A percentile compares a stretch with the other conserved stretches of the same genome.
phyloP scores from a whole-genome alignment of 2,329 filamentous ascomycete genomes.

The Aspergillus unguis region DNA sequence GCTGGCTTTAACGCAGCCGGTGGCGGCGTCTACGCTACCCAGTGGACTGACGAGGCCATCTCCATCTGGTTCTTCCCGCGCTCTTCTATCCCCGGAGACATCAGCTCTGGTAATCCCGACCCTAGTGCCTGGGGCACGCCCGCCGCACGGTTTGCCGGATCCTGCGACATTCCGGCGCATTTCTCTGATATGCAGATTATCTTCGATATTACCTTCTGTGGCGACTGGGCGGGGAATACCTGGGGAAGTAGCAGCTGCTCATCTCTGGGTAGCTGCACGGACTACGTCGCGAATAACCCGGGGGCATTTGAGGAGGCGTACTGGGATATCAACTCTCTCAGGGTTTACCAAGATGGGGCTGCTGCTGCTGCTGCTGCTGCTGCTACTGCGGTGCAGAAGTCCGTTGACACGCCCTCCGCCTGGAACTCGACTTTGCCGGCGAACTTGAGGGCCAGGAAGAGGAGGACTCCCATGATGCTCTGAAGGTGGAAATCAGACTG shows the following conservation, averaged over 20 bases:
- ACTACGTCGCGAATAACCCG: constrained; percentile 70
- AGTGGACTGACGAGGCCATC: constrained; percentile 72
- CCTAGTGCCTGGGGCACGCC: constrained; percentile 68
- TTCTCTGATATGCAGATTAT: constrained; percentile 70
- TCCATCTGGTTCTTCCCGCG: constrained; percentile 80
- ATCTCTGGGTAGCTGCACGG: constrained; percentile 63
- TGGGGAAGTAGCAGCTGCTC: constrained; percentile 63
- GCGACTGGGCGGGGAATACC: constrained; percentile 74
- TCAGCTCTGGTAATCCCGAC: constrained; percentile 58
- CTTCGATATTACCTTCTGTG: constrained; percentile 79
- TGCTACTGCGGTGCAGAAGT: no score
- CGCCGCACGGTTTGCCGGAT: constrained; percentile 63
- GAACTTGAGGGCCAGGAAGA: no score
- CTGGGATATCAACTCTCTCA: constrained; percentile 72
- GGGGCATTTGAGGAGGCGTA: constrained; percentile 67
- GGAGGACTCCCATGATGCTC: no score
- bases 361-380: no score
- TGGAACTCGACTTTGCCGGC: no score
- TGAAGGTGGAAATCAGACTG: no score
- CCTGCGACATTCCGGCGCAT: constrained; percentile 67
- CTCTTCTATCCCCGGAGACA: constrained; percentile 61
- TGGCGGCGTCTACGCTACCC: constrained; percentile 70
- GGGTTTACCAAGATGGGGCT: constrained; percentile 53
- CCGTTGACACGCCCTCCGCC: no score
- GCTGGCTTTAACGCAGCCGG: constrained; percentile 66